A percentile compares a stretch with the other conserved stretches of the same genome.
These are phyloP conservation scores for Candida michaelii DNA, from an alignment of 805 yeast genomes.

Conservation along the genomic window DNA sequence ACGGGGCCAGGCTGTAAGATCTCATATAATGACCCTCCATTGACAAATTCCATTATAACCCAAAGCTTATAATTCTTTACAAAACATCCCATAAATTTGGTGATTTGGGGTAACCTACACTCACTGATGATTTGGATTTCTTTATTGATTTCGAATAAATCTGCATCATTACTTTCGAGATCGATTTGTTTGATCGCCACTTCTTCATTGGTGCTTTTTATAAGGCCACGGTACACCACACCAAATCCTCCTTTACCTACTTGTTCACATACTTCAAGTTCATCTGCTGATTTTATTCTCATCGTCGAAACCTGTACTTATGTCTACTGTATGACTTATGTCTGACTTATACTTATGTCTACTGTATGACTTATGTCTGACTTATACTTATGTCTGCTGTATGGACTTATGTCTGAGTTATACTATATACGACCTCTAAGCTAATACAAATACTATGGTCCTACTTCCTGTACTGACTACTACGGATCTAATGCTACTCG, in stretches of 20 bases:
- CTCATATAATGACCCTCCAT: slow-evolving; percentile 75
- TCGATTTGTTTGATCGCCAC: slow-evolving; percentile 71
- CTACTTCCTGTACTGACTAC: no score
- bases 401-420: no score
- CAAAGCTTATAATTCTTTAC: slow-evolving; percentile 68
- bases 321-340: not conserved
- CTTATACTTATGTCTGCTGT: no score
- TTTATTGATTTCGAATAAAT: slow-evolving; percentile 67
- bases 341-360: not conserved
- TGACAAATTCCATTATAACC: slow-evolving; percentile 80
- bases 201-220: slow-evolving; percentile 40
- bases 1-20: slow-evolving; percentile 60
- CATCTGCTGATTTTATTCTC: slow-evolving; percentile 33
- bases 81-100: slow-evolving; percentile 70
- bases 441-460: no score
- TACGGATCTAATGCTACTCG: no score
- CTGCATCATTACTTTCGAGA: slow-evolving; percentile 62
- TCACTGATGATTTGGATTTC: slow-evolving; percentile 70
- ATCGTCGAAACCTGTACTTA: slow-evolving; percentile 4
- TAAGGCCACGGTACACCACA: slow-evolving; percentile 64
- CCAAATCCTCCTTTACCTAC: slow-evolving; percentile 82
- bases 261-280: slow-evolving; percentile 47
- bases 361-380: no score
- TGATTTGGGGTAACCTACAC: slow-evolving; percentile 62
- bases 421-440: no score